Percentiles rank a stretch among this genome's conserved stretches.
Evolutionary conservation across 2,329 filamentous ascomycete species (phyloP).

Genomic region (Claviceps sorghi): DNA sequence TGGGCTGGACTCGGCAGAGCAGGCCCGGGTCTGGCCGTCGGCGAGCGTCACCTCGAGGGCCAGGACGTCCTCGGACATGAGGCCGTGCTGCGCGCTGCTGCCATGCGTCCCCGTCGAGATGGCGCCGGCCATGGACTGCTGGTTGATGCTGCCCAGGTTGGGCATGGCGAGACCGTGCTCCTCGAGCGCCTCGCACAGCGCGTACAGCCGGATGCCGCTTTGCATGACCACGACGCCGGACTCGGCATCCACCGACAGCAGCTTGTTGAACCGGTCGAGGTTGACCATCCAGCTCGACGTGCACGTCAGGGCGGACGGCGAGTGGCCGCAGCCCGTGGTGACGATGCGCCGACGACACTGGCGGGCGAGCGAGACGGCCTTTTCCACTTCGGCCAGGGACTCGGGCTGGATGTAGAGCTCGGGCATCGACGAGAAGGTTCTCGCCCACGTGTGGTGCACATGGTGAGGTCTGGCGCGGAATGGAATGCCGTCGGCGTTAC

Average conservation of each 20-base stretch:
- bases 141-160: conserved; percentile 87
- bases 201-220: conserved; percentile 71
- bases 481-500: conserved; percentile 33
- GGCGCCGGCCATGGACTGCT: conserved; percentile 82
- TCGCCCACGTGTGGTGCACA: conserved; percentile 84
- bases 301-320: conserved; percentile 80
- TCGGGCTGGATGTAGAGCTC: conserved; percentile 84
- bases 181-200: conserved; percentile 61
- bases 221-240: conserved; percentile 61
- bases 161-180: conserved; percentile 68
- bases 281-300: conserved; percentile 92
- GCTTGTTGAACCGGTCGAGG: conserved; percentile 64
- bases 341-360: conserved; percentile 69
- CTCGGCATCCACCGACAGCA: conserved; percentile 54
- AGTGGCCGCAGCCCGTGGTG: conserved; percentile 82
- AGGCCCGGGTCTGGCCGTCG: conserved; percentile 59
- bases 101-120: conserved; percentile 92
- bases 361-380: conserved; percentile 66
- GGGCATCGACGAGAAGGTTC: conserved; percentile 76
- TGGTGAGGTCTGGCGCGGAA: conserved; percentile 64
- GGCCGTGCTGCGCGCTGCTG: conserved; percentile 67
- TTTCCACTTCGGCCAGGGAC: conserved; percentile 66
- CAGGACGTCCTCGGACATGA: conserved; percentile 66
- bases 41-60: conserved; percentile 68
- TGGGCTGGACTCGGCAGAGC: conserved; percentile 52